These are phyloP conservation scores for Priceomyces carsonii DNA, from an alignment of 805 yeast genomes.

Conservation along the genomic window DNA sequence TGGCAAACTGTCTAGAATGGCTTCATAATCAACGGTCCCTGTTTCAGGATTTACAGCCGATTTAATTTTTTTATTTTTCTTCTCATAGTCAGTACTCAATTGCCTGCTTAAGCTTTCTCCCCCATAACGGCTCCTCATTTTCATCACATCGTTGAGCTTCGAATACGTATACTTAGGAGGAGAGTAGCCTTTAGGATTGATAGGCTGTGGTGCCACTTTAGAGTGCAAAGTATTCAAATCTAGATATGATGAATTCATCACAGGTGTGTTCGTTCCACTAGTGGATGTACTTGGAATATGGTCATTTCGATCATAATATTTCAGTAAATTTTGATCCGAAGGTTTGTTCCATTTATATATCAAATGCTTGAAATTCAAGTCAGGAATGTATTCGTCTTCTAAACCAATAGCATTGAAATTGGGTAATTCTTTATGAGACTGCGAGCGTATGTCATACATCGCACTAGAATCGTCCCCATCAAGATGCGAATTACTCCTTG, in stretches of 20 bases:
- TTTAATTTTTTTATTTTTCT: slow-evolving; percentile 25
- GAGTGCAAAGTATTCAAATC: slow-evolving; percentile 45
- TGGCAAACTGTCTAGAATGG: slow-evolving; percentile 47
- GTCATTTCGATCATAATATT: slow-evolving; percentile 5
- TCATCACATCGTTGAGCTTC: slow-evolving; percentile 24
- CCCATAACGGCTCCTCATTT: slow-evolving; percentile 11
- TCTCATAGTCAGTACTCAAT: slow-evolving; percentile 12
- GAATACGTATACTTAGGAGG: slow-evolving; percentile 16
- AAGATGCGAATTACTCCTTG: slow-evolving; percentile 16
- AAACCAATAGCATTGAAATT: slow-evolving; percentile 41
- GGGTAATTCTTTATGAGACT: slow-evolving; percentile 26
- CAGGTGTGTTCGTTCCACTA: slow-evolving; percentile 23
- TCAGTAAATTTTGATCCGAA: slow-evolving; percentile 15
- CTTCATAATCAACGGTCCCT: slow-evolving; percentile 40
- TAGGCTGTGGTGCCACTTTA: slow-evolving; percentile 45
- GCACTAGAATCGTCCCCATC: slow-evolving; percentile 3
- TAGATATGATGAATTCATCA: slow-evolving; percentile 36
- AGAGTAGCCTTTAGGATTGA: slow-evolving; percentile 15
- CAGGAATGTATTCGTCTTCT: slow-evolving; percentile 79
- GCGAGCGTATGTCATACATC: slow-evolving; percentile 26
- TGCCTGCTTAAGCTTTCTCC: slow-evolving; percentile 7
- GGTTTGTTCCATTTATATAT: slow-evolving; percentile 47
- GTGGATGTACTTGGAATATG: slow-evolving; percentile 16
- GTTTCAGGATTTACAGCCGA: slow-evolving; percentile 18
- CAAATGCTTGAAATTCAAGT: slow-evolving; percentile 55